These are phyloP conservation scores for Lentinula sp. DNA, from an alignment of 768 basidiomycete species.

Conservation along the genomic window DNA sequence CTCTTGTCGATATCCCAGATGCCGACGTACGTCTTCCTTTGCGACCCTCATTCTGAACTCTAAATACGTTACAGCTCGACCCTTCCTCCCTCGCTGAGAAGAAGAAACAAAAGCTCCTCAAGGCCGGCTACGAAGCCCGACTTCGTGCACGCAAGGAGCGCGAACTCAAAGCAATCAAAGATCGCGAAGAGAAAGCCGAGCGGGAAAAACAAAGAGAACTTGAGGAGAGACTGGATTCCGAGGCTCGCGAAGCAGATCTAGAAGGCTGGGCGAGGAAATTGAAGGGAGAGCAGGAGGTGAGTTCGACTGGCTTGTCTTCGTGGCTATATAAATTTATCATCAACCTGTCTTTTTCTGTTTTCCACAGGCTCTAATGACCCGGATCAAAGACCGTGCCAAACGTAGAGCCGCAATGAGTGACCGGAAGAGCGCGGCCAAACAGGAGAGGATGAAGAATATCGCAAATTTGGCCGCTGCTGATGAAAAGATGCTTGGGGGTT, in stretches of 20 bases:
- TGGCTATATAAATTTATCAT: background rate
- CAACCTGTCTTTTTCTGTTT: conserved; percentile 26
- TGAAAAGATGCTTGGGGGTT: background rate
- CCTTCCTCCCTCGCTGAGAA: conserved; percentile 94
- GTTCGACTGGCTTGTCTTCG: background rate
- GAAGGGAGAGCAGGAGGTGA: conserved; percentile 76
- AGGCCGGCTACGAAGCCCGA: conserved; percentile 91
- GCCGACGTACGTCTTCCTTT: conserved; percentile 51
- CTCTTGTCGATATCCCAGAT: conserved; percentile 88
- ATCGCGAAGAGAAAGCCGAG: conserved; percentile 60
- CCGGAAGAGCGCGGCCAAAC: conserved; percentile 90
- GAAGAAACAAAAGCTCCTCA: conserved; percentile 85
- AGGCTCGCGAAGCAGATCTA: conserved; percentile 68
- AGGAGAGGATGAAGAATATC: conserved; percentile 94
- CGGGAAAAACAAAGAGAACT: conserved; percentile 67
- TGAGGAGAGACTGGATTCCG: conserved; percentile 61
- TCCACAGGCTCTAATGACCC: conserved; percentile 64
- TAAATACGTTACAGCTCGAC: conserved; percentile 47
- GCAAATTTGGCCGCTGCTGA: conserved; percentile 89
- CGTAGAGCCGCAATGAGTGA: conserved; percentile 80
- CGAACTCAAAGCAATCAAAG: conserved; percentile 62
- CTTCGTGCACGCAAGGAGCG: conserved; percentile 70
- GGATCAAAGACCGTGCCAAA: conserved; percentile 80
- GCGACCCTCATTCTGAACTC: background rate
- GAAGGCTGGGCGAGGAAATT: conserved; percentile 69